These are phyloP conservation scores for Pseudomonodictys pantanalensis DNA, from an alignment of 495 filamentous ascomycete species.

Conservation along the genomic window DNA sequence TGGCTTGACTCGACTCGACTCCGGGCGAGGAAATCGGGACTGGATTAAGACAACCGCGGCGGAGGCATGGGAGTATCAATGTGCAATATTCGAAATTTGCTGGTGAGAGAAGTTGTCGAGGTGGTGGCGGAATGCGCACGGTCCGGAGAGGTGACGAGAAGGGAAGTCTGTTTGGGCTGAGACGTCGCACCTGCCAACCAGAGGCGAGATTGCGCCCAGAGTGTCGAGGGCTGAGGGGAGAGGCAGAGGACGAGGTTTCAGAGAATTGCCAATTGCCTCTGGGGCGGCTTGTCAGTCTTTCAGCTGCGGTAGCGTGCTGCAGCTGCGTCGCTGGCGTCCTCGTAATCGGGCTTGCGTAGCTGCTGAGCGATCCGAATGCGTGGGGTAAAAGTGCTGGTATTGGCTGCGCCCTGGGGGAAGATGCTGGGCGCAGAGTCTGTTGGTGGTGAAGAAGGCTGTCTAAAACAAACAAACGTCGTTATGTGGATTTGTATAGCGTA, in stretches of 20 bases:
- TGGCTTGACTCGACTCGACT: background rate
- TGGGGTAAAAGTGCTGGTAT: background rate
- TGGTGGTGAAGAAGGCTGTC: background rate
- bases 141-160: conserved; percentile 8
- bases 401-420: too few species aligned
- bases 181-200: conserved; percentile 3
- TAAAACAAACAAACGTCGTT: conserved; percentile 1
- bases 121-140: conserved; percentile 7
- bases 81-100: background rate
- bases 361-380: background rate
- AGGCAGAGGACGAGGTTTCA: background rate
- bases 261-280: too few species aligned
- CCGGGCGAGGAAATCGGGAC: background rate
- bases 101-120: too few species aligned
- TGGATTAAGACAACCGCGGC: background rate
- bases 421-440: background rate
- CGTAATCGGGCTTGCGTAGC: background rate
- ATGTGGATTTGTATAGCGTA: too few species aligned
- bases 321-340: background rate
- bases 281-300: too few species aligned
- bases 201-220: background rate
- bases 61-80: conserved; percentile 8
- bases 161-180: conserved; percentile 23
- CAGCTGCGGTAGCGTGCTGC: background rate
- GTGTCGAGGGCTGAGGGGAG: background rate